phyloP scores from a whole-genome alignment of 2,329 filamentous ascomycete species.

The Fusarium subtropicale region DNA sequence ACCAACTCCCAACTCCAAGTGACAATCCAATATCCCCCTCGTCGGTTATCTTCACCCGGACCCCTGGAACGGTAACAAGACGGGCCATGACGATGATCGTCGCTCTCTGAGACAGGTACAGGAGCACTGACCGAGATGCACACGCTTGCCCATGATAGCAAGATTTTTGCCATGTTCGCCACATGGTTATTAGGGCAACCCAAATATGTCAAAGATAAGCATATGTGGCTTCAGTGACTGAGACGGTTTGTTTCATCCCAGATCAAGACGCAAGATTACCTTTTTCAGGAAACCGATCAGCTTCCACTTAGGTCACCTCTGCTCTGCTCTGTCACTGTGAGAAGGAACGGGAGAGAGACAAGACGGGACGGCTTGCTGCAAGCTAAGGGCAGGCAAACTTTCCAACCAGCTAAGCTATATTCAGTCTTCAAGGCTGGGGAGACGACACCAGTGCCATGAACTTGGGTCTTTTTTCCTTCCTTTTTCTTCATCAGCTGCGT shows the following conservation, averaged over 20 bases:
- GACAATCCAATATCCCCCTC: constrained; percentile 15
- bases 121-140: constrained; percentile 7
- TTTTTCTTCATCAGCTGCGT: constrained; percentile 1
- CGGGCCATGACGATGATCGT: constrained; percentile 19
- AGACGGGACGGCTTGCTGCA: background rate
- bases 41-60: constrained; percentile 20
- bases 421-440: constrained; percentile 2
- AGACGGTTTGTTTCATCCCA: constrained; percentile 41
- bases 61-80: constrained; percentile 27
- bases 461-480: constrained; percentile 21
- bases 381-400: constrained; percentile 8
- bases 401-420: constrained; percentile 1
- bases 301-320: background rate
- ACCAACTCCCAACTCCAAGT: constrained; percentile 10
- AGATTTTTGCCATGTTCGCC: constrained; percentile 34
- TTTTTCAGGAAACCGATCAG: background rate
- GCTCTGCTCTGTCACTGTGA: background rate
- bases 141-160: background rate
- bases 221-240: constrained; percentile 14
- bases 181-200: constrained; percentile 36
- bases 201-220: constrained; percentile 38
- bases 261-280: constrained; percentile 22
- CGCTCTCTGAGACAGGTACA: constrained; percentile 35
- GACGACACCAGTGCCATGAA: constrained; percentile 19
- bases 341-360: background rate